Evolutionary conservation across 352 stramenopile genomes (phyloP), one percentile per base, ranked within the genome.

Genomic region (Phytophthora vignae): DNA sequence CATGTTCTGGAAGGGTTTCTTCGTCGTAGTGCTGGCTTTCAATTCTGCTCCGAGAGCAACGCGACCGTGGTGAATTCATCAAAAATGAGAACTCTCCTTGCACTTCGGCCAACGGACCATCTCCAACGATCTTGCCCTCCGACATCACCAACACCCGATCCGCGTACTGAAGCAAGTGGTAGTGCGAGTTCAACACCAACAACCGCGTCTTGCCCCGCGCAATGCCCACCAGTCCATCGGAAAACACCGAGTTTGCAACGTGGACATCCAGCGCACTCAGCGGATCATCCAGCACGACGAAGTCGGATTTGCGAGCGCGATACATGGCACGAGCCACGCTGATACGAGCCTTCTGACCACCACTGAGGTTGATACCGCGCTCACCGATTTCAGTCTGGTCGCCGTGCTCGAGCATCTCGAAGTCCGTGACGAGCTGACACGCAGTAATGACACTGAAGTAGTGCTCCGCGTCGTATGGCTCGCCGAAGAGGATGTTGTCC

Each of bases 371-470:
- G 67, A 96, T 89, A 2, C 90, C 90, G 2, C 82, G 69, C 44
- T 81, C 94, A 12, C 96, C 97, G 56, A 99, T 98, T 71, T 99
- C 95, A 0, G 95, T 99, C 57, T 75, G 38, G 72, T 99, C 96
- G 6, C 95, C 95, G 14, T 94, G 68, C 33, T 83, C 82, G 11
- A 99, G 73, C n/a, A 76, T 63, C 1, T 73, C 31, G 1, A 92
- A 60, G 72, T 99, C 96, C 31, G 90, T 83, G 0, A 72, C 60
- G 8, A 99, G 69, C 40, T 89, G 84, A 65, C 94, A 98, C 0
- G 83, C 82, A 17, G 78, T 50, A 8, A 97, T 58, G 12, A 93
- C 87, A 48, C 75, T 60, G 44, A 87, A 10, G 50, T 86, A 86
- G 17, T 78, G 67, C 9, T 57, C 67, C 2, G 33, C 19, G 22